phyloP scores from a whole-genome alignment of 2,329 filamentous ascomycete genomes.

The Clonostachys sp. region DNA sequence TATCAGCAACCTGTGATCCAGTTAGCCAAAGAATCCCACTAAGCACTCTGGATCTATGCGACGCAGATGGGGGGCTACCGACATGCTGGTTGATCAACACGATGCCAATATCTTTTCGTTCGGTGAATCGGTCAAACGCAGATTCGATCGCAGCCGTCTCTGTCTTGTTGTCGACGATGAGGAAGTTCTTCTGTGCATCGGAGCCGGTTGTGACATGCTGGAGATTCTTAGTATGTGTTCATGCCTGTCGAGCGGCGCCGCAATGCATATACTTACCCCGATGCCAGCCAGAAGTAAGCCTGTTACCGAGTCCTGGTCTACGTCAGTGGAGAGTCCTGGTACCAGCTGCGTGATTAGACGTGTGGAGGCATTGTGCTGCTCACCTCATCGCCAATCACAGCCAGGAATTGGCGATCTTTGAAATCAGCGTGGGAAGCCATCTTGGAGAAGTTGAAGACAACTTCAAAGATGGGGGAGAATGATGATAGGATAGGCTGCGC shows the following conservation, averaged over 20 bases:
- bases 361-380: not conserved
- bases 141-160: conserved; percentile 83
- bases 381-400: conserved; percentile 97
- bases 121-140: conserved; percentile 85
- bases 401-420: conserved; percentile 91
- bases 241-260: too few species aligned
- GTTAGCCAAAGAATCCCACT: conserved; percentile 9
- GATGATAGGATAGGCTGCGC: not conserved
- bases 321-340: conserved; percentile 12
- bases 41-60: not conserved
- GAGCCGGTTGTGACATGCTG: conserved; percentile 89
- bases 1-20: conserved; percentile 72
- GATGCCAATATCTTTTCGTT: conserved; percentile 93
- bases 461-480: not conserved
- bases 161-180: conserved; percentile 93
- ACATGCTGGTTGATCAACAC: conserved; percentile 98
- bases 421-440: conserved; percentile 54
- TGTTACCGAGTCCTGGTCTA: conserved; percentile 81
- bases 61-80: conserved; percentile 17
- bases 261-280: conserved; percentile 55
- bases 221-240: too few species aligned
- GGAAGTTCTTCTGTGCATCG: conserved; percentile 93
- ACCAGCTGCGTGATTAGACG: not conserved
- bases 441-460: conserved; percentile 7
- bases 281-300: conserved; percentile 93